Conservation (phyloP, 768 basidiomycete species). For the Serpula lacrymans region DNA sequence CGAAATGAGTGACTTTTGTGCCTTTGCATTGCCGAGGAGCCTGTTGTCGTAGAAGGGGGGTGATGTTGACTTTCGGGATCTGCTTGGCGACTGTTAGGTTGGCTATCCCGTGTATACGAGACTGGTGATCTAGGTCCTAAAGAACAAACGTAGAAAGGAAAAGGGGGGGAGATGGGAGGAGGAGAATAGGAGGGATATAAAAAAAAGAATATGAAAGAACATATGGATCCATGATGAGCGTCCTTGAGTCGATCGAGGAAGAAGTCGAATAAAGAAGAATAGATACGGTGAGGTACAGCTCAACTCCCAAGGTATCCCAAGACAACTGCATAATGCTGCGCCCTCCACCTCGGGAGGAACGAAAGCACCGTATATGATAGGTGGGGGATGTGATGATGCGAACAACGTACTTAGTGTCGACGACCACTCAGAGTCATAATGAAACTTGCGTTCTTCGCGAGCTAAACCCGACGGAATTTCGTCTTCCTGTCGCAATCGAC, state of each 20-base stretch:
- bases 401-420: conserved; percentile 47
- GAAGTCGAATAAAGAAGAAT: conserved; percentile 35
- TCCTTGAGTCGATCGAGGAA: conserved; percentile 38
- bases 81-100: conserved; percentile 13
- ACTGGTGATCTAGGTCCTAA: conserved; percentile 40
- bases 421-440: conserved; percentile 28
- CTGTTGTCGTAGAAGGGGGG: conserved; percentile 5
- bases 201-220: conserved; percentile 27
- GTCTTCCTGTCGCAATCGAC: conserved; percentile 24
- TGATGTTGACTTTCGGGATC: conserved; percentile 12
- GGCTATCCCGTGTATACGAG: conserved; percentile 27
- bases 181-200: conserved; percentile 24
- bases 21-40: conserved; percentile 2
- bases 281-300: conserved; percentile 28
- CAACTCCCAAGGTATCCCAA: conserved; percentile 46
- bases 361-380: conserved; percentile 32
- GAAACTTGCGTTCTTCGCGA: conserved; percentile 20
- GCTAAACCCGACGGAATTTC: conserved; percentile 10
- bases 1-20: conserved; percentile 23
- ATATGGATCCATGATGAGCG: conserved; percentile 38
- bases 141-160: too few species aligned
- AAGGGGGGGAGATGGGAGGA: conserved; percentile 22
- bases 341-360: conserved; percentile 38
- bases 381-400: conserved; percentile 36
- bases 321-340: conserved; percentile 32